These are phyloP conservation scores for Anastatica hierochuntica DNA, from an alignment of 345 rosid species.

Conservation along the genomic window DNA sequence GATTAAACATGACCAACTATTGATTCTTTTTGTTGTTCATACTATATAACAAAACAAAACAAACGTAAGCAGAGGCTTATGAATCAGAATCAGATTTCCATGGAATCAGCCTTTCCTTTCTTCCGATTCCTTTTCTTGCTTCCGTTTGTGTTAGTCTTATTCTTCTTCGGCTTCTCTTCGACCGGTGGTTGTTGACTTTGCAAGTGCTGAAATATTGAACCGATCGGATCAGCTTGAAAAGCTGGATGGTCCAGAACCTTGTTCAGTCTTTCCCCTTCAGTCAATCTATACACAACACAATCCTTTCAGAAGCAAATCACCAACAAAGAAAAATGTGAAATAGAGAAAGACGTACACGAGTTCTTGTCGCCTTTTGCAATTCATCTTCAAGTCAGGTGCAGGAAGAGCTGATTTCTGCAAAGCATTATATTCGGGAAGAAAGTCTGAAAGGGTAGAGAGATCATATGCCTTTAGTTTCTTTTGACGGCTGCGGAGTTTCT, in stretches of 20 bases:
- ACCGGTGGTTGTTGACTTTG: conserved; percentile 53
- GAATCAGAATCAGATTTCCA: conserved; percentile 29
- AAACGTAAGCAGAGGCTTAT: not conserved
- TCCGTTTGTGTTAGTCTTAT: conserved; percentile 35
- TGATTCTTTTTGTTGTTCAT: too few species aligned
- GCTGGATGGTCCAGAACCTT: conserved; percentile 58
- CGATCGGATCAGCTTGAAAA: conserved; percentile 64
- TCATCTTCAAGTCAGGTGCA: conserved; percentile 44
- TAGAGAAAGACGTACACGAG: conserved; percentile 34
- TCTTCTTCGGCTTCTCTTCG: conserved; percentile 54
- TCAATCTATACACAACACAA: conserved; percentile 39
- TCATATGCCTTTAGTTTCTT: conserved; percentile 66
- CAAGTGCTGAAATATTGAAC: conserved; percentile 59
- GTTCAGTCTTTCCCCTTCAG: conserved; percentile 51
- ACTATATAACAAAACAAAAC: not conserved
- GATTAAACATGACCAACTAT: not conserved
- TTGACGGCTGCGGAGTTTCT: conserved; percentile 44
- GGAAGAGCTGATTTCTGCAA: conserved; percentile 22
- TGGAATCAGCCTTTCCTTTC: conserved; percentile 33
- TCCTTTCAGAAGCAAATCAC: not conserved
- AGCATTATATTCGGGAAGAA: conserved; percentile 61
- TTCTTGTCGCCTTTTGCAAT: conserved; percentile 59
- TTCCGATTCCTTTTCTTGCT: conserved; percentile 42
- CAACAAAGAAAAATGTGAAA: not conserved
- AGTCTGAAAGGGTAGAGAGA: conserved; percentile 58